Evolutionary conservation across 2,329 filamentous ascomycete species (phyloP).

Genomic region (Paecilomyces dactylethromorphus): DNA sequence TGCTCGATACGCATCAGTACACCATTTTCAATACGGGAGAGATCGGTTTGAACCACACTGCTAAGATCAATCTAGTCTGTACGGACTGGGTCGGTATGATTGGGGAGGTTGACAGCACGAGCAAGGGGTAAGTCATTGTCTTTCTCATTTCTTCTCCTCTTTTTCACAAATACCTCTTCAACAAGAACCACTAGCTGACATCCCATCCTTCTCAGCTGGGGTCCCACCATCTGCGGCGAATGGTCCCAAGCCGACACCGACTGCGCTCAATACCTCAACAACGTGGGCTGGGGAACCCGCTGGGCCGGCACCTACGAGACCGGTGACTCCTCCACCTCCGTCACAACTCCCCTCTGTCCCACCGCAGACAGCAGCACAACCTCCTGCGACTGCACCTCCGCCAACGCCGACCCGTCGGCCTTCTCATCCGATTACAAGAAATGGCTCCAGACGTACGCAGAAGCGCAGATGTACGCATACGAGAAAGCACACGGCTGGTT

Average conservation of each 20-base stretch:
- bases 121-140: conserved; percentile 51
- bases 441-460: conserved; percentile 82
- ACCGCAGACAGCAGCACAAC: conserved; percentile 49
- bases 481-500: conserved; percentile 96
- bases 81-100: conserved; percentile 79
- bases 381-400: conserved; percentile 65
- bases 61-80: conserved; percentile 85
- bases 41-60: conserved; percentile 71
- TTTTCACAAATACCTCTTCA: background rate
- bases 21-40: conserved; percentile 93
- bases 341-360: conserved; percentile 70
- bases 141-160: background rate
- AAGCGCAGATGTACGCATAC: conserved; percentile 93
- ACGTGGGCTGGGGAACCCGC: conserved; percentile 78
- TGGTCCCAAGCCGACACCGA: conserved; percentile 98
- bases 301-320: conserved; percentile 75
- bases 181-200: conserved; percentile 3
- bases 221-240: conserved; percentile 89
- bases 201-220: conserved; percentile 51
- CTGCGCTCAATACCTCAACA: conserved; percentile 80
- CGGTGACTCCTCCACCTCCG: conserved; percentile 42
- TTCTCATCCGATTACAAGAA: conserved; percentile 74
- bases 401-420: conserved; percentile 63
- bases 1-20: conserved; percentile 97
- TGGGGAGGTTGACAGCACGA: conserved; percentile 61